These are phyloP conservation scores for Paecilomyces fulvus DNA, from an alignment of 2,329 filamentous ascomycete genomes.

Conservation along the genomic window DNA sequence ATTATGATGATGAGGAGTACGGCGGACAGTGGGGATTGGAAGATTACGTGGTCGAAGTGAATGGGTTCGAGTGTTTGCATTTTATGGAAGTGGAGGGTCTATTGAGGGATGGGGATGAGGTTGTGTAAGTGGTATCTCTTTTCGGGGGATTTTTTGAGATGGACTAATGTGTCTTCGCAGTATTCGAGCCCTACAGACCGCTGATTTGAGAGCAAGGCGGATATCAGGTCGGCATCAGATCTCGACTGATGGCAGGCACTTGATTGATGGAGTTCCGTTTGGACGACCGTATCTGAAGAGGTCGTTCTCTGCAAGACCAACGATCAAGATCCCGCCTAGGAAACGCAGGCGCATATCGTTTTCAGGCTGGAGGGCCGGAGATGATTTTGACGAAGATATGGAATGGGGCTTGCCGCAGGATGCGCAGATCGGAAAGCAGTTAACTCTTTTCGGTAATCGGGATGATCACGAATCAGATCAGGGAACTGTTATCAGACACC, in stretches of 20 bases:
- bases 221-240: slow-evolving; percentile 77
- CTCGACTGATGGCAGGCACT: slow-evolving; percentile 64
- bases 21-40: slow-evolving; percentile 70
- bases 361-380: slow-evolving; percentile 14
- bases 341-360: slow-evolving; percentile 51
- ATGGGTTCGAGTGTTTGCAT: slow-evolving; percentile 80
- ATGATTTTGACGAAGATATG: slow-evolving; percentile 22
- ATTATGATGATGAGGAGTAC: slow-evolving; percentile 17
- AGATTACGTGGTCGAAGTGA: slow-evolving; percentile 78
- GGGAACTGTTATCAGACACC: slow-evolving; percentile 28
- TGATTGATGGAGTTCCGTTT: slow-evolving; percentile 79
- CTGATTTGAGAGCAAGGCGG: slow-evolving; percentile 64
- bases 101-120: slow-evolving; percentile 73
- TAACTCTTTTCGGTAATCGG: slow-evolving; percentile 9
- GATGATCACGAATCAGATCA: slow-evolving; percentile 23
- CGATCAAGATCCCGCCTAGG: slow-evolving; percentile 62
- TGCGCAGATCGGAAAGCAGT: slow-evolving; percentile 12
- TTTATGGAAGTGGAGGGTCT: slow-evolving; percentile 64
- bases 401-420: slow-evolving; percentile 19
- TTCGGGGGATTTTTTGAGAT: slow-evolving; percentile 1
- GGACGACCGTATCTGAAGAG: slow-evolving; percentile 61
- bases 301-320: slow-evolving; percentile 52
- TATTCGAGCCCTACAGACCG: slow-evolving; percentile 67
- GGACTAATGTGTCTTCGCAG: slow-evolving; percentile 33
- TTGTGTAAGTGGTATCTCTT: slow-evolving; percentile 51